These are phyloP conservation scores for Coniferiporia sulphurascens DNA, from an alignment of 1,284 basidiomycete species.

Conservation along the genomic window DNA sequence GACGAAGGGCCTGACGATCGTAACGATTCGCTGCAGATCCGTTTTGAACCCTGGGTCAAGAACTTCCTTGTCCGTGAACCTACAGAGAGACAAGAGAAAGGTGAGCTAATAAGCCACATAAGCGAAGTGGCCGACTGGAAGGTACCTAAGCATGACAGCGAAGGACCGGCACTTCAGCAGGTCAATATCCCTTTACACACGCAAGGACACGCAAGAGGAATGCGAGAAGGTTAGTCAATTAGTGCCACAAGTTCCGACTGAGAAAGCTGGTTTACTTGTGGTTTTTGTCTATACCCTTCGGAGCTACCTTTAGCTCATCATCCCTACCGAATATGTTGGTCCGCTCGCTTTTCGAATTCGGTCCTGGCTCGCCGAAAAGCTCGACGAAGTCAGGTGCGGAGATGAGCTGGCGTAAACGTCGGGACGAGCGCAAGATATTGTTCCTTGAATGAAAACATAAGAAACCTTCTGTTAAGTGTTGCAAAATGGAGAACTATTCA, in stretches of 20 bases:
- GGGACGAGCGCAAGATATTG: conserved; percentile 60
- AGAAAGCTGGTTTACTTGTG: conserved; percentile 47
- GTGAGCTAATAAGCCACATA: neutral
- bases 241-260: too few species aligned
- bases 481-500: conserved; percentile 26
- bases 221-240: too few species aligned
- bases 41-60: conserved; percentile 62
- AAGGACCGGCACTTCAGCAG: conserved; percentile 80
- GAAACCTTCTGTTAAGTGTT: neutral
- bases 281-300: conserved; percentile 81
- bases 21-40: conserved; percentile 49
- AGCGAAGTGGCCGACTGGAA: conserved; percentile 16
- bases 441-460: conserved; percentile 36
- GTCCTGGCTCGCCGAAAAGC: conserved; percentile 67
- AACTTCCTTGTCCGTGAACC: conserved; percentile 76
- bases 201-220: neutral
- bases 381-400: conserved; percentile 61
- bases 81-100: conserved; percentile 27
- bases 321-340: conserved; percentile 78
- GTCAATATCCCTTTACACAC: conserved; percentile 70
- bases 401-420: conserved; percentile 62
- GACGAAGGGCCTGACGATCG: conserved; percentile 69
- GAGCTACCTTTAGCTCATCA: conserved; percentile 81
- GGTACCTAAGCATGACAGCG: conserved; percentile 63
- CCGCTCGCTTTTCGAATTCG: conserved; percentile 54